Evolutionary conservation across 2,329 filamentous ascomycete species (phyloP), one percentile per base, ranked within the genome.

Genomic region (Stemphylium beticola): DNA sequence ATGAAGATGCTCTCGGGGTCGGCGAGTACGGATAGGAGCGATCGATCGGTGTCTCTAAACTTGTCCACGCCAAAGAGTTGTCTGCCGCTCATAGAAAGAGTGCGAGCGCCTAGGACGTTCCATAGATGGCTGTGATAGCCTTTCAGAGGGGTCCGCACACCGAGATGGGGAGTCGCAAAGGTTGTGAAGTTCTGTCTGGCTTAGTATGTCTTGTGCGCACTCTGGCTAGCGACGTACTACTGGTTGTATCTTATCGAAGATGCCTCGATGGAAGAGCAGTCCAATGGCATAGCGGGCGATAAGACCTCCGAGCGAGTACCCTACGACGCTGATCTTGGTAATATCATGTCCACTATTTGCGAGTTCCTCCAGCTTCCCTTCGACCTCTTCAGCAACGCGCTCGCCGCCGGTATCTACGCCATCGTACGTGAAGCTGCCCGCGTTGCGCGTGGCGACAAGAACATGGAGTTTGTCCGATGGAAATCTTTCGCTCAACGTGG

Each of bases 261-360:
- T 81, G 8, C 92, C 92, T 67, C 89, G 90, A 49, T 90, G 87
- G 65, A 93, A 86, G 3, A 98, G 81, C 66, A 98, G 78, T 0
- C 93, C 93, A 52, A 96, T 83, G 2, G 91, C 89, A 78, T 96
- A 98, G 55, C 93, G 84, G 9, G 91, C 87, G 4, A 98, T 87
- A 6, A 98, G 80, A 0, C 93, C 93, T 40, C 93, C 93, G 1
- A 97, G 82, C 0, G 92, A 96, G 74, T 98, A 97, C 34, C 93
- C 93, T 38, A 93, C 83, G 36, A 98, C 81, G 73, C 92, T 96
- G 60, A 98, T 80, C 76, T 92, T 96, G 42, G 79, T 87, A 67
- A 97, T 89, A 37, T 85, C 83, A 62, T 88, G 85, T 18, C 92
- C 93, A 24, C 81, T 79, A 37, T 78, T 77, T 43, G 84, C 82